phyloP scores from a whole-genome alignment of 208 protist species.

The Trypanosoma vivax region DNA sequence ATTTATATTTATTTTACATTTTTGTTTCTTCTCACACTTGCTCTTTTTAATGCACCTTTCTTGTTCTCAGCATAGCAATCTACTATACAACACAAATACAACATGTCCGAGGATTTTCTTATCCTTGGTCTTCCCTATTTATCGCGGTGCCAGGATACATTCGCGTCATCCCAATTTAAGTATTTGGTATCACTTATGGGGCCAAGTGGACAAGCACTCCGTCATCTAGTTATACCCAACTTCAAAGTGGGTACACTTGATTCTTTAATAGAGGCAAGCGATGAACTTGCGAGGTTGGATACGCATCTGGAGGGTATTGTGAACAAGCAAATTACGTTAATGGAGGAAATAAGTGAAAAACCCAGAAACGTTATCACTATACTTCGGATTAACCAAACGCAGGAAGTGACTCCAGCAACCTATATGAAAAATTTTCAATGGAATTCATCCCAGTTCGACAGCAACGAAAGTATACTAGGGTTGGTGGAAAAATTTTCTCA shows the following conservation, averaged over 20 bases:
- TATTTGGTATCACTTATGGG: constrained; percentile 60
- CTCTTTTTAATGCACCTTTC: no score
- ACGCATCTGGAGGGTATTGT: constrained; percentile 60
- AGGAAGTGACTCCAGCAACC: constrained; percentile 77
- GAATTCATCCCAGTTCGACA: constrained; percentile 80
- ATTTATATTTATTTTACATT: no score
- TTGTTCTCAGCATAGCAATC: no score
- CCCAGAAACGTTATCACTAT: constrained; percentile 65
- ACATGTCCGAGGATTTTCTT: no score
- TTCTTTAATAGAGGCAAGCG: constrained; percentile 84
- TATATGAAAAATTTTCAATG: constrained; percentile 86
- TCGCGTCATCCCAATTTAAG: constrained; percentile 78
- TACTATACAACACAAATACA: no score
- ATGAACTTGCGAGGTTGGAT: constrained; percentile 84
- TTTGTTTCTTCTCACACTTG: no score
- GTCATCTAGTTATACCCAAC: constrained; percentile 70
- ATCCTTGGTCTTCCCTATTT: no score
- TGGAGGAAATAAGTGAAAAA: constrained; percentile 78
- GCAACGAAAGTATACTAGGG: constrained; percentile 66
- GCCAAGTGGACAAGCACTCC: constrained; percentile 53
- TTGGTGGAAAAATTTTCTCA: constrained; percentile 69
- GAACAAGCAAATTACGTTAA: constrained; percentile 70
- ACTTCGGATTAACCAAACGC: constrained; percentile 79
- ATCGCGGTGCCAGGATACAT: no score
- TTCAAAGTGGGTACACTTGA: constrained; percentile 86